Percentiles rank a stretch among this genome's conserved stretches.
Conservation (phyloP, 257 asterid genomes). For the Mitragyna speciosa region DNA sequence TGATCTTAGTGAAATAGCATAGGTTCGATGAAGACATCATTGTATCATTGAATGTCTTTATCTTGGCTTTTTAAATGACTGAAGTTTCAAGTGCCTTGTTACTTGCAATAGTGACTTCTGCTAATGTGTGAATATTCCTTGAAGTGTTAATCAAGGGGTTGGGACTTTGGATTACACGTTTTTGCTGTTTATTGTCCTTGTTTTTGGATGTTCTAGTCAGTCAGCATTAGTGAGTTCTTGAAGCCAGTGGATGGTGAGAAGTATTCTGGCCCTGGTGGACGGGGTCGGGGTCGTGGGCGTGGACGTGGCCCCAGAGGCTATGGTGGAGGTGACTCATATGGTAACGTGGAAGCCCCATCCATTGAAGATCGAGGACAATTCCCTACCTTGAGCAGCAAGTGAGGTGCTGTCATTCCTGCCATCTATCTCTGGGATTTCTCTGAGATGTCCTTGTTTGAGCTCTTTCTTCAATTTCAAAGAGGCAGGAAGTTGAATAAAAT, state of each 20-base stretch:
- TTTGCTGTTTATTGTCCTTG: neutral
- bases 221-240: conserved; percentile 86
- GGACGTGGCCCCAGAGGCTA: conserved; percentile 46
- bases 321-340: conserved; percentile 38
- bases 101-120: neutral
- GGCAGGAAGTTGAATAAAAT: conserved; percentile 37
- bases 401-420: conserved; percentile 30
- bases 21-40: neutral
- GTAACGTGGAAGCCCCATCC: conserved; percentile 53
- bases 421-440: conserved; percentile 6
- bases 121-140: neutral
- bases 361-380: conserved; percentile 75
- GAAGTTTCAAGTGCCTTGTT: neutral
- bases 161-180: neutral
- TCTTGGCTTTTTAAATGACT: neutral
- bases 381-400: conserved; percentile 78
- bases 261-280: conserved; percentile 48
- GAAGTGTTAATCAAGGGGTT: neutral
- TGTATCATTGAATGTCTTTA: neutral
- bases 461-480: conserved; percentile 3
- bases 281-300: conserved; percentile 75
- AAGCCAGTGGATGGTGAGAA: conserved; percentile 87
- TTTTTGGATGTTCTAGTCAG: conserved; percentile 44
- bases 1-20: no score
- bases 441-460: conserved; percentile 14